Base-by-base conservation (phyloP, 306 rosid genomes). In the Gillenia trifoliata region DNA sequence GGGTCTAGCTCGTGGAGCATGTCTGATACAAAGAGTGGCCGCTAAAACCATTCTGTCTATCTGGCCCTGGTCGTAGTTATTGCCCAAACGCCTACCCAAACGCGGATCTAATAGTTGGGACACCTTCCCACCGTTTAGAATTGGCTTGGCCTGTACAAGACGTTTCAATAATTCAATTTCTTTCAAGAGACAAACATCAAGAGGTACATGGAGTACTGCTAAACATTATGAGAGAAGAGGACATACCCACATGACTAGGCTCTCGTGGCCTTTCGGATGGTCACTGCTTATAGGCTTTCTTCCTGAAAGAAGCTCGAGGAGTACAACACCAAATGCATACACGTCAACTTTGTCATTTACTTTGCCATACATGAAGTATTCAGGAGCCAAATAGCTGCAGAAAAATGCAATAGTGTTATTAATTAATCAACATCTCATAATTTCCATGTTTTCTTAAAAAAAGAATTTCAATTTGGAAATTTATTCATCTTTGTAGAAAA, bases 241-340 rank as follows among this genome's bases (percentile, higher is more conserved):
- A 78, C 97, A 70, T 90, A 95, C 99, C 99, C 99, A 95, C 99
- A 95, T 88, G 77, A 92, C 92, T 12, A 95, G 87, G 87, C 96
- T 95, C 80, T 89, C 93, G 68, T 89, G 95, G 75, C 99, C 99
- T 81, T 92, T 92, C 5, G 93, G 92, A 79, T 74, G 83, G 66
- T 89, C 87, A 34, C 80, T 79, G 77, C 89, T 87, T 82, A 95
- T 95, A 64, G 99, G 98, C 83, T 85, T 95, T 85, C 93, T 85
- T 70, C 98, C 99, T 0, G 99, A 90, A 64, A 94, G 89, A 82
- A 94, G 99, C 80, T 94, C 99, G 13, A 94, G 95, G 72, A 94
- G 93, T 49, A 94, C 97, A 0, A 94, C 97, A 1, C 99, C 99
- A 30, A 84, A 94, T 13, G 99, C 94, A 64, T 90, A 94, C 81